Evolutionary conservation across 1,284 basidiomycete genomes (phyloP), one percentile per base, ranked within the genome.

Genomic region (Rhodofomes roseus): DNA sequence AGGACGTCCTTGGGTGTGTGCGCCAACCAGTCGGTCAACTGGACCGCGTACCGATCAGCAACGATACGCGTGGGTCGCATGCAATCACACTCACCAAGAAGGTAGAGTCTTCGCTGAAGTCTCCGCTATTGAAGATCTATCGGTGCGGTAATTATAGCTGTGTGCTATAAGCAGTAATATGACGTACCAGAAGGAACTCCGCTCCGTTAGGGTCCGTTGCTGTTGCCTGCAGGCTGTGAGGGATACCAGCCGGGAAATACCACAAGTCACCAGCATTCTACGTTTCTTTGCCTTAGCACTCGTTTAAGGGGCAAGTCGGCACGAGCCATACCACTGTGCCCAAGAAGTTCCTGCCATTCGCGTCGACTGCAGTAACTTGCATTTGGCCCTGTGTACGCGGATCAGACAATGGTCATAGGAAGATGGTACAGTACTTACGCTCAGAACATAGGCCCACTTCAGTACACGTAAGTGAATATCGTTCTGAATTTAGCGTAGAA

Each of bases 231-330:
- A 91, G 75, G 44, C 70, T 72, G 63, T 76, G 75, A 0, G 75
- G 75, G 59, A 84, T 78, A n/a, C 88, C 87, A 16, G 86, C 74
- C 18, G 88, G 87, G 77, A 90, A 89, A 74, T 83, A 89, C 87
- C 87, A 80, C 23, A 79, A 66, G 57, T 79, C 77, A 2, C 76
- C 76, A 11, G 73, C 63, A 12, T 52, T 52, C 50, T 52, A 23
- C 8, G 11, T 7, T 23, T 23, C 43, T 8, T 14, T 5, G 66
- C 64, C 75, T 77, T 31, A 43, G 27, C 29, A 22, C 22, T 11
- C n/a, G 4, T 3, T 39, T n/a, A 41, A 25, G 31, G 22, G 20
- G 29, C 11, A 41, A 22, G n/a, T 16, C 9, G 20, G 46, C 6
- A 27, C 27, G 12, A 50, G 25, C 7, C 59, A 31, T 68, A 72